phyloP scores from a whole-genome alignment of 2,329 filamentous ascomycete genomes.

The Aspergillus glaucus region DNA sequence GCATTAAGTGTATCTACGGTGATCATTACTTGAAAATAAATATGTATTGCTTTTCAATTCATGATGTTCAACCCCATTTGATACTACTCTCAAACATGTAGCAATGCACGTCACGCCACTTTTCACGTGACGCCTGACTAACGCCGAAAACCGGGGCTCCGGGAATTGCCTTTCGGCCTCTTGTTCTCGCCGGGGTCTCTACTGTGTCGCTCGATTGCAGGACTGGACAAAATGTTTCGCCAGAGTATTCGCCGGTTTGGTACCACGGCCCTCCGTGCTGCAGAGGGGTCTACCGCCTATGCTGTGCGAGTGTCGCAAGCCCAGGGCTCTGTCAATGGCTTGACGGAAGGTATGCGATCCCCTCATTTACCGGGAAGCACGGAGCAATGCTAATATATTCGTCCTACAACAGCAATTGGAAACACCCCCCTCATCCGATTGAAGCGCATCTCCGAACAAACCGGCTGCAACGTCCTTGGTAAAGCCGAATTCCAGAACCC shows the following conservation, averaged over 20 bases:
- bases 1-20: too few relatives aligned
- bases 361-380: not conserved
- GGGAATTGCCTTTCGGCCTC: not conserved
- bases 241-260: slow-evolving; percentile 62
- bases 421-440: slow-evolving; percentile 93
- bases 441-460: slow-evolving; percentile 79
- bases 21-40: too few relatives aligned
- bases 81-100: too few relatives aligned
- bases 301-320: slow-evolving; percentile 69
- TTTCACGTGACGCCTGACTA: not conserved
- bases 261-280: slow-evolving; percentile 53
- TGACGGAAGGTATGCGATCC: slow-evolving; percentile 65
- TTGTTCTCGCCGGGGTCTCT: not conserved
- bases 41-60: too few relatives aligned
- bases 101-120: too few relatives aligned
- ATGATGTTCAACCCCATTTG: too few relatives aligned
- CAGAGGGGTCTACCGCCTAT: slow-evolving; percentile 50
- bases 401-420: slow-evolving; percentile 66
- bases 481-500: slow-evolving; percentile 99
- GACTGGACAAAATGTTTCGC: slow-evolving; percentile 56
- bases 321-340: slow-evolving; percentile 69
- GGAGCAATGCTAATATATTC: slow-evolving; percentile 1
- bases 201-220: slow-evolving; percentile 3
- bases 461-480: slow-evolving; percentile 87
- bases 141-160: not conserved